Evolutionary conservation across 2,329 filamentous ascomycete genomes (phyloP).

Genomic region (Cladosporium cucumerinum): DNA sequence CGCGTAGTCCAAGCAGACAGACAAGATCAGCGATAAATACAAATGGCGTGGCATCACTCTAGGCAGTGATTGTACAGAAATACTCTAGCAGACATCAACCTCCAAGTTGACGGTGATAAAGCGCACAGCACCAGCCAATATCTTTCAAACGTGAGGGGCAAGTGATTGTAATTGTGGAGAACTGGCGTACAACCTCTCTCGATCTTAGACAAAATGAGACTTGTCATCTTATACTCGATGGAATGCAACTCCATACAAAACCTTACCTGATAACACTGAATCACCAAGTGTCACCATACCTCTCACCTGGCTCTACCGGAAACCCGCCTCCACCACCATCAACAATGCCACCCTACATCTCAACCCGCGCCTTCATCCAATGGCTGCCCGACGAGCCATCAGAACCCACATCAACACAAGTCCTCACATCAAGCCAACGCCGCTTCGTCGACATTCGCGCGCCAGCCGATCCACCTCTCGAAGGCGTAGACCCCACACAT

Average conservation of each 20-base stretch:
- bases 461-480: conserved; percentile 37
- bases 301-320: background rate
- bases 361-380: conserved; percentile 57
- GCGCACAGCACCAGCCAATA: background rate
- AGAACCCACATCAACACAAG: conserved; percentile 63
- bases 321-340: background rate
- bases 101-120: background rate
- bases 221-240: background rate
- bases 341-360: conserved; percentile 41
- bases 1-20: background rate
- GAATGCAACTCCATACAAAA: background rate
- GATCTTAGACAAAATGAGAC: background rate
- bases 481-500: conserved; percentile 12
- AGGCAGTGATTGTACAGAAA: background rate
- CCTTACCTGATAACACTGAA: background rate
- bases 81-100: background rate
- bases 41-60: background rate
- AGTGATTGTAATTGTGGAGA: background rate
- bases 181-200: background rate
- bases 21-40: background rate
- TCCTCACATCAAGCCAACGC: conserved; percentile 57
- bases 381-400: conserved; percentile 50
- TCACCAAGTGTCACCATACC: background rate
- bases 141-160: background rate
- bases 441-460: conserved; percentile 61